Conservation (phyloP, 1,284 basidiomycete genomes). For the Leccinum fallax region DNA sequence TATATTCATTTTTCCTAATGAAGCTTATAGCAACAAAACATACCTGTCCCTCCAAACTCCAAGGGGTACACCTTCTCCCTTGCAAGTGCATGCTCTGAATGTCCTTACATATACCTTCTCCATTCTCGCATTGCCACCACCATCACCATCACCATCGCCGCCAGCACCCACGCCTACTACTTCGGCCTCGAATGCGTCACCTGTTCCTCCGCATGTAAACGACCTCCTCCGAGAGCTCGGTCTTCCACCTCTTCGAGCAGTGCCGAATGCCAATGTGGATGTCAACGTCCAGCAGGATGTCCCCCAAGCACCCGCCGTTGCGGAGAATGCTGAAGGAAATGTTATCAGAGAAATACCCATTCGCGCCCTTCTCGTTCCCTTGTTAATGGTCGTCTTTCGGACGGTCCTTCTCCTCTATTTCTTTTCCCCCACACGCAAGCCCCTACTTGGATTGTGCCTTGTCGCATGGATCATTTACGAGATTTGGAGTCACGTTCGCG, state of each 20-base stretch:
- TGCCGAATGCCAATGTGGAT: constrained; percentile 34
- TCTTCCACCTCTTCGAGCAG: constrained; percentile 49
- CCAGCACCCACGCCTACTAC: constrained; percentile 26
- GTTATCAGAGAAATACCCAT: constrained; percentile 41
- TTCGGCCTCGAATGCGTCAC: constrained; percentile 8
- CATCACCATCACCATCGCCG: constrained; percentile 24
- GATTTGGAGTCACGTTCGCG: constrained; percentile 70
- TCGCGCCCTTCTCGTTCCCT: constrained; percentile 60
- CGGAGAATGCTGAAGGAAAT: constrained; percentile 30
- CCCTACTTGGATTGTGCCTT: constrained; percentile 67
- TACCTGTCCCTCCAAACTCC: constrained; percentile 60
- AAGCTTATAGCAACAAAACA: constrained; percentile 49
- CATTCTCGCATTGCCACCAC: constrained; percentile 42
- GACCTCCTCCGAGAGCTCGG: constrained; percentile 64
- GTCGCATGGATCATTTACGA: constrained; percentile 75
- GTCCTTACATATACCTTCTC: constrained; percentile 74
- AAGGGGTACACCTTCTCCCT: constrained; percentile 53
- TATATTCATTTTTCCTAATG: constrained; percentile 9
- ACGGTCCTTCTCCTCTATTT: constrained; percentile 75
- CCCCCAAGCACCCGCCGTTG: constrained; percentile 17
- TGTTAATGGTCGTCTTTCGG: constrained; percentile 68
- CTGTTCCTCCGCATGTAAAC: constrained; percentile 48
- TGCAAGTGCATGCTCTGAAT: constrained; percentile 67
- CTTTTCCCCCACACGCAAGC: constrained; percentile 75
- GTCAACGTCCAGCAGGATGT: constrained; percentile 22